Percentiles rank a stretch among this genome's conserved stretches.
These are phyloP conservation scores for Alopecurus myosuroides DNA, from an alignment of 176 grass and related monocot genomes.

Conservation along the genomic window DNA sequence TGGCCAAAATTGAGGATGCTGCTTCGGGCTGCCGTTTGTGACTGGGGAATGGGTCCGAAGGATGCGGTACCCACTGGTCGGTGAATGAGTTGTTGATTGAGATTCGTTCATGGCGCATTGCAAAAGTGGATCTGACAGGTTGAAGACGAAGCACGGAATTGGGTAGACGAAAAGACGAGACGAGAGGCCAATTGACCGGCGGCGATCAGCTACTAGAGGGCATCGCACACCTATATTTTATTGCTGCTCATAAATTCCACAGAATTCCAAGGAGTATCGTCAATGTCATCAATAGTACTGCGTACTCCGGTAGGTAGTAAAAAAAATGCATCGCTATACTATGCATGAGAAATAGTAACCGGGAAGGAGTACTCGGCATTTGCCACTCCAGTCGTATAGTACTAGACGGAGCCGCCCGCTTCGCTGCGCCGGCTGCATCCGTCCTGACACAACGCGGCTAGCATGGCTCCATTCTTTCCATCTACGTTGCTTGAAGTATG, in stretches of 20 bases:
- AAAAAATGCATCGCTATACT: too few relatives aligned
- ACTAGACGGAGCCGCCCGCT: too few relatives aligned
- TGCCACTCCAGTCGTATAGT: too few relatives aligned
- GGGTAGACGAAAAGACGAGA: background rate
- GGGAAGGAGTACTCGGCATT: too few relatives aligned
- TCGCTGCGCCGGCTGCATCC: too few relatives aligned
- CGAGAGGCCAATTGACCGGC: background rate
- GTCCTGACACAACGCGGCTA: too few relatives aligned
- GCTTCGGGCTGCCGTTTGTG: accelerated
- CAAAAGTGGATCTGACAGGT: background rate
- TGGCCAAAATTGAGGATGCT: background rate
- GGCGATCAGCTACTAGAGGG: background rate
- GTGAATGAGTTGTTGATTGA: accelerated
- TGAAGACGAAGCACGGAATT: background rate
- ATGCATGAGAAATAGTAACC: too few relatives aligned
- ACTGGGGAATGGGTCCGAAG: background rate
- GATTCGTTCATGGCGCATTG: background rate
- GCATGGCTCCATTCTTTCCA: too few relatives aligned
- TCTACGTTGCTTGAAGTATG: too few relatives aligned
- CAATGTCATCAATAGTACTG: background rate
- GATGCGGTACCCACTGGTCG: background rate
- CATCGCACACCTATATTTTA: background rate
- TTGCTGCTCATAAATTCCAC: background rate
- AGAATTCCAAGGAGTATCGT: too few relatives aligned
- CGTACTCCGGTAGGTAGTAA: too few relatives aligned